Base-by-base conservation (phyloP, 1,139 yeast species). In the Hemisphaericaspora xylofermentans region DNA sequence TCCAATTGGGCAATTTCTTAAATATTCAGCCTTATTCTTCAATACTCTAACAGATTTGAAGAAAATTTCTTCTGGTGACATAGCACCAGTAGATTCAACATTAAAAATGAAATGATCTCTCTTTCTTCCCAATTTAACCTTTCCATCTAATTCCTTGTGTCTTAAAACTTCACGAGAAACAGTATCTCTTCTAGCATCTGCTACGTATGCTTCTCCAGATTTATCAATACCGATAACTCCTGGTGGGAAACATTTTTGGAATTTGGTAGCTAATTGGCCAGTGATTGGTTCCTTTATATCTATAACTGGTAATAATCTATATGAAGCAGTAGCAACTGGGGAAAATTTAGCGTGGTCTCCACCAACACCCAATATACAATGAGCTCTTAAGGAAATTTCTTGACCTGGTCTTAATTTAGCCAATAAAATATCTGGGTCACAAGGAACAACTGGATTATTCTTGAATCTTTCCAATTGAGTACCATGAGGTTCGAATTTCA, bases 391-490 rank as follows among this genome's bases (percentile, higher is more conserved):
- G 21, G 93, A 80, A 49, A 93, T 91, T 64, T 93, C 98, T 68
- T 93, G 98, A 41, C 97, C 96, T 3, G 98, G 98, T 58, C 98
- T 80, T 57, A 93, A 72, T 65, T 93, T 94, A 43, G 96, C 96
- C 45, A 93, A 67, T 49, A 94, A 69, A 52, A 93, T 86, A 61
- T 93, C 85, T 33, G 97, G 96, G 62, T 88, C 91, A 50, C 87
- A 73, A 14, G 95, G 83, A 12, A 76, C 85, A 31, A 86, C 88
- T 6, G 95, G 93, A 40, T 66, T 71, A 48, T 79, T 76, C 50
- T 80, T 80, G 61, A 83, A 84, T 21, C 72, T 61, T 52, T 85
- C 93, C 19, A 71, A 64, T 66, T 93, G 98, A 47, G 80, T 80
- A 13, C 96, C 98, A 57, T 88, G 93, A 22, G 98, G 96, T 63